Percentiles rank a stretch among this genome's conserved stretches.
Evolutionary conservation across 306 rosid species (phyloP).

Genomic region (Hylodesmum podocarpum): DNA sequence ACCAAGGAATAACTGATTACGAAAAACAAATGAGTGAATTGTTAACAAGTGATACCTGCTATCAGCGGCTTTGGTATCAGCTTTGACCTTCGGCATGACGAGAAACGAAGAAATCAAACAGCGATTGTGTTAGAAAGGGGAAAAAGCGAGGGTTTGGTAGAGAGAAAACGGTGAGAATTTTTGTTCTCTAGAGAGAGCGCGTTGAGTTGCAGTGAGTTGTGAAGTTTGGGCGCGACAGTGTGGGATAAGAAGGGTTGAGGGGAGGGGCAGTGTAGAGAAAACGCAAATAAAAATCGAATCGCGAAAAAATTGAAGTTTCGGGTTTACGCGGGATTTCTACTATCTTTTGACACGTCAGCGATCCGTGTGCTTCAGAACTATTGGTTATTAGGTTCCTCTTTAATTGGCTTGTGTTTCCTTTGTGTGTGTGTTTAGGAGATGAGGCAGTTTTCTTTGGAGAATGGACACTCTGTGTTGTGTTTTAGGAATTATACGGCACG

Average conservation of each 20-base stretch:
- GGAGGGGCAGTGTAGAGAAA: constrained; percentile 34
- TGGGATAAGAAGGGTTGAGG: constrained; percentile 49
- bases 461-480: neutral
- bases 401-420: constrained; percentile 52
- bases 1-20: neutral
- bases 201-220: constrained; percentile 30
- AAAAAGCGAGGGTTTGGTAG: neutral
- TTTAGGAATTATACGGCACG: constrained; percentile 5
- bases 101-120: constrained; percentile 4
- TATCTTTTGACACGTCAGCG: constrained; percentile 52
- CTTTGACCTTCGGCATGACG: constrained; percentile 68
- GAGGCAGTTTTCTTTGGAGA: neutral
- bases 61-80: constrained; percentile 49
- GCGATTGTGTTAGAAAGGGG: too few relatives aligned
- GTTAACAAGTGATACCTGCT: constrained; percentile 28
- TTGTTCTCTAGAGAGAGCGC: constrained; percentile 29
- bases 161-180: too few relatives aligned
- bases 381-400: neutral
- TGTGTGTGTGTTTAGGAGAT: constrained; percentile 50
- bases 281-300: constrained; percentile 33
- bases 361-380: constrained; percentile 38
- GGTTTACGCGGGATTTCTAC: constrained; percentile 92
- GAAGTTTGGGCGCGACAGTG: constrained; percentile 25
- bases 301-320: constrained; percentile 57
- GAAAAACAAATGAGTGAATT: neutral